These are phyloP conservation scores for Lachnellula willkommii DNA, from an alignment of 2,329 filamentous ascomycete species.

Conservation along the genomic window DNA sequence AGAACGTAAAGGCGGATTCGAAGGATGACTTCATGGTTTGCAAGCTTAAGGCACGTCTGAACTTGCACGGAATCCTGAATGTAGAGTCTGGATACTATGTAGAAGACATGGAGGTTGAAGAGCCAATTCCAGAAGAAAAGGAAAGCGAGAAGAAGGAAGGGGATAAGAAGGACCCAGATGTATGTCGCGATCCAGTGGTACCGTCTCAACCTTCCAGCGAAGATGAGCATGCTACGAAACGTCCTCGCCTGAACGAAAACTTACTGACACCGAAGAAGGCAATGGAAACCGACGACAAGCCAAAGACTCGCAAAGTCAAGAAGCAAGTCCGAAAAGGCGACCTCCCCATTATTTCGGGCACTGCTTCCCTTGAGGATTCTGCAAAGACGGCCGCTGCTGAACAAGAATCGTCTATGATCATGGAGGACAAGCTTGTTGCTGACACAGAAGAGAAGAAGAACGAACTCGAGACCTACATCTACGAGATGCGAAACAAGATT, in stretches of 20 bases:
- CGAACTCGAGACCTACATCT: slow-evolving; percentile 96
- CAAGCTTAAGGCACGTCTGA: slow-evolving; percentile 96
- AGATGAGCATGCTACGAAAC: slow-evolving; percentile 24
- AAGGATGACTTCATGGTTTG: slow-evolving; percentile 99
- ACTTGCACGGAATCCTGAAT: slow-evolving; percentile 93
- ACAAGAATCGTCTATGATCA: slow-evolving; percentile 84
- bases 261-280: slow-evolving; percentile 39
- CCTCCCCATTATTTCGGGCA: slow-evolving; percentile 78
- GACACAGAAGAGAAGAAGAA: slow-evolving; percentile 99
- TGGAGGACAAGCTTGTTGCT: slow-evolving; percentile 97
- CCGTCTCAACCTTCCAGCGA: slow-evolving; percentile 14
- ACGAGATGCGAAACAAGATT: slow-evolving; percentile 92
- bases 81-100: slow-evolving; percentile 97
- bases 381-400: slow-evolving; percentile 66
- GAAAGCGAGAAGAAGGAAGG: slow-evolving; percentile 47
- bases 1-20: slow-evolving; percentile 88
- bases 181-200: slow-evolving; percentile 41
- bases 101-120: slow-evolving; percentile 95
- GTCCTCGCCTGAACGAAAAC: slow-evolving; percentile 17
- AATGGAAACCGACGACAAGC: slow-evolving; percentile 78
- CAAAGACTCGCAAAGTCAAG: slow-evolving; percentile 93
- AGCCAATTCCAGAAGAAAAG: slow-evolving; percentile 74
- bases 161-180: slow-evolving; percentile 62
- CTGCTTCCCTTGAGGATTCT: slow-evolving; percentile 67
- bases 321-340: slow-evolving; percentile 99